Evolutionary conservation across 1,284 basidiomycete genomes (phyloP), one percentile per base, ranked within the genome.

Genomic region (Ceratobasidium theobromae): DNA sequence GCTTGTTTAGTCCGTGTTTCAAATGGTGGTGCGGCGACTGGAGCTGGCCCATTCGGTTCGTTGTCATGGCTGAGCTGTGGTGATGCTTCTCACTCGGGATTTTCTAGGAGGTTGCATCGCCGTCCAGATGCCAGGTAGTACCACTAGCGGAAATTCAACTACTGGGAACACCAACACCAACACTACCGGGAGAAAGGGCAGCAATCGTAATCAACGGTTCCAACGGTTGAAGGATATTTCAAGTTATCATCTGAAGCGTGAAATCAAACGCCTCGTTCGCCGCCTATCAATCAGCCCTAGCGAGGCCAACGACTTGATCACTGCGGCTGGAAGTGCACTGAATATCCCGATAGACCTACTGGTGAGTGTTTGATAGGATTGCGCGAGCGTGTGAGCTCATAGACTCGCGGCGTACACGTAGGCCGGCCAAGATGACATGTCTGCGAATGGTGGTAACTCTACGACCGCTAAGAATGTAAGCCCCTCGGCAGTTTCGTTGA

Each of bases 291-390:
- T 64, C 40, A 64, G 58, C 23, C 58, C 58, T 38, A 64, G 58
- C 48, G 58, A 64, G 33, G 58, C 58, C 28, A 64, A 64, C 28
- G 58, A 64, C 49, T 52, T 64, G 58, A 64, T 64, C 35, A 64
- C 58, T 64, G 58, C 58, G 18, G 48, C 58, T 5, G 58, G 58
- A 23, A 64, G 58, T 25, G 58, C 58, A 2, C 28, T 64, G 48
- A 64, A 64, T 27, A n/a, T 64, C 8, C 58, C 58, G 18, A 64
- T 64, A 41, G 58, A 64, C 21, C 32, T 64, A 25, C 21, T 64
- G 46, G 58, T 64, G 38, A 28, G 58, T 38, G 16, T 21, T n/a
- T n/a, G n/a, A n/a, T n/a, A n/a, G n/a, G 18, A 27, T 30, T 14
- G 38, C 21, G 2, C 32, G 4, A 45, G 14, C 28, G 14, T 30